Conservation (phyloP, 2,329 filamentous ascomycete species). For the Alternaria angustiovoidea region DNA sequence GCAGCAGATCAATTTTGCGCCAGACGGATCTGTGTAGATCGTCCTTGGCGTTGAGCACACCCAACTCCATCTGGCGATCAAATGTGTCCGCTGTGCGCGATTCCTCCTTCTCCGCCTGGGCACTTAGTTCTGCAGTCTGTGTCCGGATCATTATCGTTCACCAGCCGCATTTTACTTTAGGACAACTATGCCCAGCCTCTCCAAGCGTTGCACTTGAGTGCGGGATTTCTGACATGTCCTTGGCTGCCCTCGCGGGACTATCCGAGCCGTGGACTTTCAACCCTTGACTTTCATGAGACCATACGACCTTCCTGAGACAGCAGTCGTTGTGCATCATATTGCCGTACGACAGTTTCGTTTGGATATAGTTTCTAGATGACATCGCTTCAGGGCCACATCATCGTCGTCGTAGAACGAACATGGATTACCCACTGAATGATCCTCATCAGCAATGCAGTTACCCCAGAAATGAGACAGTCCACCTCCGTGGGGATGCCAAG, state of each 20-base stretch:
- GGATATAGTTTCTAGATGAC: not conserved
- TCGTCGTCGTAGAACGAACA: not conserved
- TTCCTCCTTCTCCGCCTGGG: conserved; percentile 16
- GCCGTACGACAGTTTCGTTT: not conserved
- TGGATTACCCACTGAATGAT: not conserved
- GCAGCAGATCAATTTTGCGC: conserved; percentile 21
- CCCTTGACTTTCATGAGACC: not conserved
- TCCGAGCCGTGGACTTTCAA: conserved; percentile 2
- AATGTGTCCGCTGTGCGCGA: conserved; percentile 13
- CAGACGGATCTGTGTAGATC: conserved; percentile 21
- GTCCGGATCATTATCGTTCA: conserved; percentile 10
- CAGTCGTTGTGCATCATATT: not conserved
- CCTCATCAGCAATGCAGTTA: not conserved
- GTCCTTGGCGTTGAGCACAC: conserved; percentile 23
- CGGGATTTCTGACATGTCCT: conserved; percentile 10
- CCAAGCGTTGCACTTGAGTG: conserved; percentile 8
- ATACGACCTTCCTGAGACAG: not conserved
- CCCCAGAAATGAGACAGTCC: not conserved
- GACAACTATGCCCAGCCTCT: conserved; percentile 14
- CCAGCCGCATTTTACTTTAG: not conserved
- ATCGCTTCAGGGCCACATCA: not conserved
- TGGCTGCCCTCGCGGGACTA: not conserved
- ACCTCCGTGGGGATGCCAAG: conserved; percentile 2
- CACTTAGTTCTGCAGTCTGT: conserved; percentile 11
- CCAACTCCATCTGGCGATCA: conserved; percentile 11